Evolutionary conservation across 2,329 filamentous ascomycete genomes (phyloP).

Genomic region (Aureobasidium melanogenum): DNA sequence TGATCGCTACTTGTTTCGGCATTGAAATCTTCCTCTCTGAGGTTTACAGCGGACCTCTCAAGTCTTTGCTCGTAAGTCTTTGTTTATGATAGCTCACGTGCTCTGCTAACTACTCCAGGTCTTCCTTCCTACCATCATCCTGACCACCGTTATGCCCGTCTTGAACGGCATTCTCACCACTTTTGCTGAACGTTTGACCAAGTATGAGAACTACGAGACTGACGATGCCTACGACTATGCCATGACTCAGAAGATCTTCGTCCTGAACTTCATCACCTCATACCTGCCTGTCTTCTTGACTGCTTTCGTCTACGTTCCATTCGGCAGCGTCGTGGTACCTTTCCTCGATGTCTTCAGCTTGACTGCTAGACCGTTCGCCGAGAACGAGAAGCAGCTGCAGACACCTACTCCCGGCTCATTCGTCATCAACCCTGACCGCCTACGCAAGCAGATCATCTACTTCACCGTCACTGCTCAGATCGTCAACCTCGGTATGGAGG

Average conservation of each 20-base stretch:
- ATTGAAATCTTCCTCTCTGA: slow-evolving; percentile 95
- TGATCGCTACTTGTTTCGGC: slow-evolving; percentile 81
- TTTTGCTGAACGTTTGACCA: slow-evolving; percentile 67
- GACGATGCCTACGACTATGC: slow-evolving; percentile 74
- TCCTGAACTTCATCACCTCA: slow-evolving; percentile 93
- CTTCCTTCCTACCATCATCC: slow-evolving; percentile 78
- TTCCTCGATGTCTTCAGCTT: slow-evolving; percentile 75
- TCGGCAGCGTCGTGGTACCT: slow-evolving; percentile 73
- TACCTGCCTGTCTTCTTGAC: slow-evolving; percentile 90
- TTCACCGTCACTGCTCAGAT: slow-evolving; percentile 91
- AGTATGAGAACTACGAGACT: slow-evolving; percentile 88
- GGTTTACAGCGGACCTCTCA: slow-evolving; percentile 82
- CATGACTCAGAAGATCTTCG: slow-evolving; percentile 85
- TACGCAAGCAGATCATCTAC: slow-evolving; percentile 89
- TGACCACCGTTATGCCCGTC: slow-evolving; percentile 73
- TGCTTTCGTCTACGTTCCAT: slow-evolving; percentile 89
- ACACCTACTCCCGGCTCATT: slow-evolving; percentile 51
- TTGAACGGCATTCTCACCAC: slow-evolving; percentile 66
- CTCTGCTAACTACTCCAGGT: slow-evolving; percentile 41
- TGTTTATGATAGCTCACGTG: slow-evolving; percentile 22
- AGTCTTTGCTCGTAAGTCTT: slow-evolving; percentile 61
- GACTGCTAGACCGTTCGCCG: slow-evolving; percentile 65
- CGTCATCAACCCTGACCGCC: slow-evolving; percentile 69
- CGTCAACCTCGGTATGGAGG: slow-evolving; percentile 76
- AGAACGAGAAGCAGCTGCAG: slow-evolving; percentile 62